Base-by-base conservation (phyloP, 202 grass and related monocot species). In the Schoenoplectus triqueter region DNA sequence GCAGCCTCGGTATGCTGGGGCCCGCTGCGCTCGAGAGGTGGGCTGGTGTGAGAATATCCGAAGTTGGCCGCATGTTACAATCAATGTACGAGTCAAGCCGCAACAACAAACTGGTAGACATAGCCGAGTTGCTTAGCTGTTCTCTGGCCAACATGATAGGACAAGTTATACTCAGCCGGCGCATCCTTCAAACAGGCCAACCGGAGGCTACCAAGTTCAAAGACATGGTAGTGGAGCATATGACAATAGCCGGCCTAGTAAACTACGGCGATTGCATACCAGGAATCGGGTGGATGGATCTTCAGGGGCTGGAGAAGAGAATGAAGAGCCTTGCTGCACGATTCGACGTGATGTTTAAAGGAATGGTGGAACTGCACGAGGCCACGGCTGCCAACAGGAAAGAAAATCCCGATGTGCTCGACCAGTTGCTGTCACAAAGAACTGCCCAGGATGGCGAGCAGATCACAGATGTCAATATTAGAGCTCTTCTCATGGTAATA, bases 71-170 rank as follows among this genome's bases (percentile, higher is more conserved):
- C 5, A 82, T 82, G 78, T 45, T 83, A 51, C 79, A 48, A 5
- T 67, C 56, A 6, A 74, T 87, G 68, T 64, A 61, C 0, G 78
- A 73, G 50, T 50, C 46, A 3, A 44, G 66, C 14, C 49, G 14
- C 9, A 20, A 6, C 0, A 54, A 72, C 7, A 6, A 50, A 2
- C 45, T 2, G 41, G 56, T 74, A 15, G 65, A 71, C 55, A 15
- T 87, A 3, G 78, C 56, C 11, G 78, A 64, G 67, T 55, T 80
- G 66, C 60, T 87, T 3, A 78, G 60, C 1, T 82, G 59, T 39
- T 41, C 78, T 49, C 46, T 87, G 7, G 86, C 79, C 31, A 87
- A 87, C 55, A 87, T 87, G 85, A 82, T 87, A 0, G 78, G 78
- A 14, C 85, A 80, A 50, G 83, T 85, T 13, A 73, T 85, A 7